phyloP scores from a whole-genome alignment of 257 asterid genomes.

The Solanum ossicruentum region DNA sequence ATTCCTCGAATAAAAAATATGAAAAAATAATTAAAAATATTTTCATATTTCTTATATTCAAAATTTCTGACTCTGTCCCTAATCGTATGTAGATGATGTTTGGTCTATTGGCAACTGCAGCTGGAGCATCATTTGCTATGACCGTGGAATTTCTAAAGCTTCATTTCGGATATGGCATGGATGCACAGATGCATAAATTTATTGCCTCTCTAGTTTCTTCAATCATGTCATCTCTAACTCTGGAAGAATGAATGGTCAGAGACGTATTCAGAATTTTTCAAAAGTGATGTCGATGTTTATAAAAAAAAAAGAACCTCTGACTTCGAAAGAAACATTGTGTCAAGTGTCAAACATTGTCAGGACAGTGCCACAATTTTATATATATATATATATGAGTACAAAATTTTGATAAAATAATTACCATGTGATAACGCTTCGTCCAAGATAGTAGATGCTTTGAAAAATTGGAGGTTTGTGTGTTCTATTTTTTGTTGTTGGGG shows the following conservation, averaged over 20 bases:
- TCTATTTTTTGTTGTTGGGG: background rate
- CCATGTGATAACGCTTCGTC: background rate
- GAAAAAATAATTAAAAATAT: background rate
- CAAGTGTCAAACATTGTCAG: too few species aligned
- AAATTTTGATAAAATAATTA: background rate
- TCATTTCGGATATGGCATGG: background rate
- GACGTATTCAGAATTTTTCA: background rate
- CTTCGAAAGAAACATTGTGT: too few species aligned
- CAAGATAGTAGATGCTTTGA: background rate
- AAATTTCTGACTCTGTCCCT: background rate
- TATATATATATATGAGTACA: too few species aligned
- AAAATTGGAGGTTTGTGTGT: background rate
- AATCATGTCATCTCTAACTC: background rate
- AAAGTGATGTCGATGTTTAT: background rate
- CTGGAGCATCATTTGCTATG: constrained; percentile 1
- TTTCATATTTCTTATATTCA: background rate
- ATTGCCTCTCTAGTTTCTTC: background rate
- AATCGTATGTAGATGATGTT: background rate
- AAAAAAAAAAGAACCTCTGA: too few species aligned
- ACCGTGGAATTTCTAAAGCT: background rate
- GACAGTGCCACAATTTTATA: too few species aligned
- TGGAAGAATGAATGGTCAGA: background rate
- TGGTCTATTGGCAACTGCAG: background rate
- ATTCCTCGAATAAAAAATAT: background rate
- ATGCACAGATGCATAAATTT: background rate